Conservation (phyloP, 352 stramenopile species). For the Phytophthora niederhauseri region DNA sequence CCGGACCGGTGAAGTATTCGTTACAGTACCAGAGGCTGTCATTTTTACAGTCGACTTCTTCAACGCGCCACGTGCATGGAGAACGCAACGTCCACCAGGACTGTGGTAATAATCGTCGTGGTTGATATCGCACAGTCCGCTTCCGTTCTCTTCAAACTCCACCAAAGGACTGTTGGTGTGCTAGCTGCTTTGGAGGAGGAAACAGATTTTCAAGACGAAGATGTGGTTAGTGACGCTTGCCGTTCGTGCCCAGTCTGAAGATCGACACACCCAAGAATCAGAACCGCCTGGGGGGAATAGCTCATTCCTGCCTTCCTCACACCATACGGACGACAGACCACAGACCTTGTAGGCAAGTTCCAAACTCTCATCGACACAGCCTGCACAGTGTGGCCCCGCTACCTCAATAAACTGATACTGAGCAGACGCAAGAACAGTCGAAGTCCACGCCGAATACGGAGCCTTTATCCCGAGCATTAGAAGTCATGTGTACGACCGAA, state of each 20-base stretch:
- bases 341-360: not conserved
- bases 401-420: too few relatives aligned
- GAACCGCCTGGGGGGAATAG: not conserved
- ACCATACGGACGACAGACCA: not conserved
- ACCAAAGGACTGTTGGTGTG: too few relatives aligned
- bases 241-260: not conserved
- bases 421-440: not conserved
- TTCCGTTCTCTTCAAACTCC: not conserved
- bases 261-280: not conserved
- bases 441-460: not conserved
- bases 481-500: not conserved
- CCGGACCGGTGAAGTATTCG: too few relatives aligned
- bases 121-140: not conserved
- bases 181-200: too few relatives aligned
- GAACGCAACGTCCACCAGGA: not conserved
- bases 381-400: too few relatives aligned
- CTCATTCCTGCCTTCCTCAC: not conserved
- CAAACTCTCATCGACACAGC: not conserved
- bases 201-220: not conserved
- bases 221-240: not conserved
- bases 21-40: not conserved
- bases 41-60: slow-evolving; percentile 3
- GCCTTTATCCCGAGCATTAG: not conserved
- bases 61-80: slow-evolving; percentile 1
- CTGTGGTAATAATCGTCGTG: not conserved